Conservation (phyloP, 495 filamentous ascomycete genomes). For the Bacidia rubella region DNA sequence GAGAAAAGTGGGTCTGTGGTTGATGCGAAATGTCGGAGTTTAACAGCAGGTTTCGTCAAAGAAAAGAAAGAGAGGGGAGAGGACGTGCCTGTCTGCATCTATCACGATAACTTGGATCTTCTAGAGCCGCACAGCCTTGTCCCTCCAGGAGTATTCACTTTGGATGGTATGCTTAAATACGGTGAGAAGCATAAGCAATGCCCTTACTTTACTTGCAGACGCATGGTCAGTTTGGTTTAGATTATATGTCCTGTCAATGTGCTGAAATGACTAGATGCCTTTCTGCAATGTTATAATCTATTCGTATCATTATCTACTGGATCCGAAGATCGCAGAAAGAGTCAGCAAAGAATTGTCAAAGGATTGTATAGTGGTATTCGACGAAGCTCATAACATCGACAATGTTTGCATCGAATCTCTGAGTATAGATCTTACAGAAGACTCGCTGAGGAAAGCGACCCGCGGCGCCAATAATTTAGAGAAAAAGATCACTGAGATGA, state of each 20-base stretch:
- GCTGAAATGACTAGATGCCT: slow-evolving; percentile 54
- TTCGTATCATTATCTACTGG: slow-evolving; percentile 95
- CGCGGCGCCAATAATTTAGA: slow-evolving; percentile 83
- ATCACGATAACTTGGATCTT: slow-evolving; percentile 93
- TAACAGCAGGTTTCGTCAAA: slow-evolving; percentile 93
- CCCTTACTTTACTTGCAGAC: slow-evolving; percentile 86
- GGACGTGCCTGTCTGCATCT: slow-evolving; percentile 84
- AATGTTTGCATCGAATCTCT: slow-evolving; percentile 98
- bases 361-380: slow-evolving; percentile 97
- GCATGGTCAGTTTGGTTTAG: slow-evolving; percentile 58
- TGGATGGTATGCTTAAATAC: slow-evolving; percentile 77
- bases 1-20: slow-evolving; percentile 92
- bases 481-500: slow-evolving; percentile 82
- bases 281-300: slow-evolving; percentile 99
- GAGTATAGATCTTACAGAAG: slow-evolving; percentile 91
- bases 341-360: slow-evolving; percentile 95
- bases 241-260: slow-evolving; percentile 9
- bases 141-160: slow-evolving; percentile 85
- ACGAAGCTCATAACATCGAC: slow-evolving; percentile 98
- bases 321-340: slow-evolving; percentile 94
- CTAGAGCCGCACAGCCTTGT: slow-evolving; percentile 90
- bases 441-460: slow-evolving; percentile 77
- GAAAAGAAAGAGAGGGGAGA: slow-evolving; percentile 93
- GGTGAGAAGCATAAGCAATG: slow-evolving; percentile 94
- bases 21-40: slow-evolving; percentile 84